Evolutionary conservation across 2,329 filamentous ascomycete species (phyloP), one percentile per base, ranked within the genome.

Genomic region (Cercospora beticola): DNA sequence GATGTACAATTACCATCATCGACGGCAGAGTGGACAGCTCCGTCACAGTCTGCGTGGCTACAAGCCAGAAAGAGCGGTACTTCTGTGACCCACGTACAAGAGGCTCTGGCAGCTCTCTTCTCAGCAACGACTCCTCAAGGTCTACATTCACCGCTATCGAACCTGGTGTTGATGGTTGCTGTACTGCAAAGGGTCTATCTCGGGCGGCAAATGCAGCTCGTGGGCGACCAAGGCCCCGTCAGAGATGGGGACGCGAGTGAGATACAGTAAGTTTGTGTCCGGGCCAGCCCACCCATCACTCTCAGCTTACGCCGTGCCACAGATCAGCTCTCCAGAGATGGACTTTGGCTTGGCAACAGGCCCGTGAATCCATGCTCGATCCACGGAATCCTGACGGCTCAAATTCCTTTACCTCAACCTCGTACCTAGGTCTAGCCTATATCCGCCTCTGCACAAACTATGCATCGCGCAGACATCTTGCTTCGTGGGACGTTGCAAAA

Each of bases 231-330:
- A 52, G n/a, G 46, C 5, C 43, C 33, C 3, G 23, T 67, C 21
- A 43, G 60, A 67, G n/a, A 60, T 23, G 36, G 58, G 2, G 49
- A 62, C 7, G 36, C 46, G n/a, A 28, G 40, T 74, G 64, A 66
- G 40, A 46, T 66, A 26, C 30, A 66, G 33, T 63, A 5, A 63
- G 61, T 30, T 1, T 52, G 21, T 52, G 7, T 9, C 61, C n/a
- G 14, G 6, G 36, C 36, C 46, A 52, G n/a, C 8, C 33, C 3
- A 0, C 14, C 21, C 7, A 14, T 8, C 23, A 14, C 1, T 5
- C 46, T 3, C 21, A 23, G 21, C 46, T 49, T 1, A 49, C 18
- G 1, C 46, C 46, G 21, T 23, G 46, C 46, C 4, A 7, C 46
- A 63, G 61, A 30, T 26, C 26, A 10, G 61, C 61, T 8, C 61